phyloP scores from a whole-genome alignment of 148 eudicot species.

The Polygonum maritimum region DNA sequence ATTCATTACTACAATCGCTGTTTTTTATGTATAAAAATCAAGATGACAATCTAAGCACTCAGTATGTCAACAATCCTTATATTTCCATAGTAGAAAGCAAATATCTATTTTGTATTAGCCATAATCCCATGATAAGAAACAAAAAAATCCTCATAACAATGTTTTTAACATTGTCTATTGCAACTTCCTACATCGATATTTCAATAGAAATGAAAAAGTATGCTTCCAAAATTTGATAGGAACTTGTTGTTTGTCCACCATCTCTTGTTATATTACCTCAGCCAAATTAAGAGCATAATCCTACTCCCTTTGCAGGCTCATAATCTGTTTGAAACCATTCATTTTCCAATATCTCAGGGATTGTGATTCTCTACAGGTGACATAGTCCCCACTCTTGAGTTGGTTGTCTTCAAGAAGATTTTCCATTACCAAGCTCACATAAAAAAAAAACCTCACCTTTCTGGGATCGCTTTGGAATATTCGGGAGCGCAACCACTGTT shows the following conservation, averaged over 20 bases:
- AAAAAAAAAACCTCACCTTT: slow-evolving; percentile 19
- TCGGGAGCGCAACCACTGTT: slow-evolving; percentile 29
- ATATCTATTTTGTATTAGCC: neutral
- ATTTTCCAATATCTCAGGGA: slow-evolving; percentile 32
- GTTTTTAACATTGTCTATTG: slow-evolving; percentile 5
- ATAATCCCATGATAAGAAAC: neutral
- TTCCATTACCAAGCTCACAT: neutral
- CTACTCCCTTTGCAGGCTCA: slow-evolving; percentile 22
- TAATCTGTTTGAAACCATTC: slow-evolving; percentile 48
- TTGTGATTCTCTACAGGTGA: slow-evolving; percentile 34
- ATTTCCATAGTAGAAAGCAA: neutral
- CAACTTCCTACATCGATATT: slow-evolving; percentile 24
- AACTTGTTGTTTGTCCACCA: neutral
- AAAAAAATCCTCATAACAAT: neutral
- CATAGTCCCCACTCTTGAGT: neutral
- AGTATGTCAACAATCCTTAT: neutral
- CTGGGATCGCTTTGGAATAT: slow-evolving; percentile 27
- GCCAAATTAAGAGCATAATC: slow-evolving; percentile 17
- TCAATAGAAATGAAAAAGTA: neutral
- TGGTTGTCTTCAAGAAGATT: neutral
- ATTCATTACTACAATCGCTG: neutral
- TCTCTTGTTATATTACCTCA: slow-evolving; percentile 19
- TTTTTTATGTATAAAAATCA: neutral
- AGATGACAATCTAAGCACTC: neutral
- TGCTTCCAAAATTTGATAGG: neutral